Evolutionary conservation across 1,139 yeast species (phyloP), one percentile per base, ranked within the genome.

Genomic region (Hemisphaericaspora lyxosophila): DNA sequence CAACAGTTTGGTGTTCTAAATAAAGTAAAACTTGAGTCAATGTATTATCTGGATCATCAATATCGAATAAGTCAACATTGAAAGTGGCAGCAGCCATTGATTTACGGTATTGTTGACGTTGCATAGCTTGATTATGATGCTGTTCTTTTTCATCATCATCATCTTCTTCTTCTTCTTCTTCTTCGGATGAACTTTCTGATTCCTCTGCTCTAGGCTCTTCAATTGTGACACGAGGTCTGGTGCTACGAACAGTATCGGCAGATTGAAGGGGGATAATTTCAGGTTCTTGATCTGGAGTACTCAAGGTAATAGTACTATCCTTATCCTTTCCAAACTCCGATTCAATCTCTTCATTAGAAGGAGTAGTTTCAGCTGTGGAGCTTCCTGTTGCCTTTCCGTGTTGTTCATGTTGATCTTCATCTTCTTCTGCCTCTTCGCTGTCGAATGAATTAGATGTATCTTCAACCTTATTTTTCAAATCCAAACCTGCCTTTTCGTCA

Each of bases 1-100:
- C 86, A 24, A 86, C 92, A 0, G 97, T 90, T 64, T 90, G 96
- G 60, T 88, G 95, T 58, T 92, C 98, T 54, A 92, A 72, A 59
- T 88, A 92, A 33, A 83, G 74, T 50, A 89, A 78, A 40, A 92
- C 80, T 54, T 89, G 95, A 4, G 88, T 80, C 44, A 90, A 74
- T 0, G 96, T 85, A 57, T 85, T 86, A 53, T 88, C 96, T 2
- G 95, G 95, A 57, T 86, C 87, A 46, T 60, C 85, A 42, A 85
- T 82, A 61, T 86, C 88, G 61, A 86, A 87, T 34, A 80, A 76
- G 42, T 82, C 85, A 35, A 85, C 71, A 57, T 83, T 83, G 62
- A 83, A 84, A 0, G 74, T 68, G 6, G 76, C 75, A 1, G 78
- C 77, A 2, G 78, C 78, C 73, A 71, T 68, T 2, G 76, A 70